A percentile compares a stretch with the other conserved stretches of the same genome.
These are phyloP conservation scores for Microbotryum intermedium DNA, from an alignment of 1,284 basidiomycete genomes.

Conservation along the genomic window DNA sequence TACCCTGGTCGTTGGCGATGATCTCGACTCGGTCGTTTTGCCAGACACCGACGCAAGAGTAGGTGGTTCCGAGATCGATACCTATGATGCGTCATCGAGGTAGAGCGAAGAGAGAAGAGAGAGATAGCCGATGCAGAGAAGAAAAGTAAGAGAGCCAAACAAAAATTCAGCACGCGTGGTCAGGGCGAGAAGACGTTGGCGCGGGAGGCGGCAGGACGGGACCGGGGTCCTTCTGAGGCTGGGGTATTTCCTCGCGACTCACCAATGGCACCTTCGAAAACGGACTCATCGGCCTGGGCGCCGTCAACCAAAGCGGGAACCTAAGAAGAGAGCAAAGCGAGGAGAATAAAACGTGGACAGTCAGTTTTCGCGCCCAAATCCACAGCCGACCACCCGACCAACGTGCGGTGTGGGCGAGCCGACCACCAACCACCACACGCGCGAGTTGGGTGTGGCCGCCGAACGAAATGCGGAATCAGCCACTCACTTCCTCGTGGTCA, in stretches of 20 bases:
- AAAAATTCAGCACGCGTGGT: neutral
- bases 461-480: no score
- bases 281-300: constrained; percentile 1
- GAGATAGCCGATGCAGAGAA: neutral
- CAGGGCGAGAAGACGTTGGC: neutral
- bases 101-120: neutral
- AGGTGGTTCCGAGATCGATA: constrained; percentile 34
- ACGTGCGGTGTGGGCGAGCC: no score
- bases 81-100: constrained; percentile 1
- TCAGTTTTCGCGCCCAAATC: no score
- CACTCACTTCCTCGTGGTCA: no score
- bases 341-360: no score
- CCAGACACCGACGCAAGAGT: constrained; percentile 81
- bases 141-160: neutral
- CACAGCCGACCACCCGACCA: no score
- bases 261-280: constrained; percentile 33
- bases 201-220: neutral
- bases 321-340: no score
- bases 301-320: neutral
- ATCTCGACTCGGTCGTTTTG: constrained; percentile 98
- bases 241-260: neutral
- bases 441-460: no score
- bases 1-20: constrained; percentile 75
- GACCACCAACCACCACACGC: no score
- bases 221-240: neutral